These are phyloP conservation scores for Ophiocordyceps camponoti-leonardi DNA, from an alignment of 2,329 filamentous ascomycete genomes.

Conservation along the genomic window DNA sequence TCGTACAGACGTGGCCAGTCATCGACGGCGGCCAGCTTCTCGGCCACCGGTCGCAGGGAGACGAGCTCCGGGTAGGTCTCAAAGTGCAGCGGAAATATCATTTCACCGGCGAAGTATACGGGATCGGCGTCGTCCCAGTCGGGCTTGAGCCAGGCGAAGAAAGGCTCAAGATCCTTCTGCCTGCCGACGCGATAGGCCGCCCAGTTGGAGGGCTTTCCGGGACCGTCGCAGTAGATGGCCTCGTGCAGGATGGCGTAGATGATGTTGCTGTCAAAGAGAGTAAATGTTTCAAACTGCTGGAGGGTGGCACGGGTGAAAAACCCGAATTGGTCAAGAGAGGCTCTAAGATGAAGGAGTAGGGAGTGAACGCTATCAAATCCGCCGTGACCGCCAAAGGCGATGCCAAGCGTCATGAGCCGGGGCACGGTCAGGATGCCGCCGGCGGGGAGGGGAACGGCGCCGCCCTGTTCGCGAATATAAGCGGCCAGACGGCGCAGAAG, in stretches of 20 bases:
- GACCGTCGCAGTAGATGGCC: constrained; percentile 64
- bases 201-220: constrained; percentile 50
- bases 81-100: constrained; percentile 79
- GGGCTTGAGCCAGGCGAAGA: constrained; percentile 33
- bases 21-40: constrained; percentile 48
- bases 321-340: constrained; percentile 62
- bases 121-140: constrained; percentile 20
- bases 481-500: constrained; percentile 48
- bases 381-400: constrained; percentile 63
- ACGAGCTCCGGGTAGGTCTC: constrained; percentile 61
- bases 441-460: constrained; percentile 43
- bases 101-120: constrained; percentile 77
- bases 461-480: constrained; percentile 41
- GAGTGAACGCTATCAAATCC: constrained; percentile 62
- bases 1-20: constrained; percentile 70
- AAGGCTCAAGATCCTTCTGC: constrained; percentile 11
- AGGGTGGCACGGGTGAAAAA: constrained; percentile 58
- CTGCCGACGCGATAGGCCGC: constrained; percentile 49
- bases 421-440: constrained; percentile 57
- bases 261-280: constrained; percentile 57
- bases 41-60: constrained; percentile 49
- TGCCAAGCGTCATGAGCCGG: constrained; percentile 61
- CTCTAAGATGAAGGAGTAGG: constrained; percentile 49
- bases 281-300: constrained; percentile 45
- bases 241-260: constrained; percentile 84